Evolutionary conservation across 257 asterid genomes (phyloP), one percentile per base, ranked within the genome.

Genomic region (Nicotiana paniculata): DNA sequence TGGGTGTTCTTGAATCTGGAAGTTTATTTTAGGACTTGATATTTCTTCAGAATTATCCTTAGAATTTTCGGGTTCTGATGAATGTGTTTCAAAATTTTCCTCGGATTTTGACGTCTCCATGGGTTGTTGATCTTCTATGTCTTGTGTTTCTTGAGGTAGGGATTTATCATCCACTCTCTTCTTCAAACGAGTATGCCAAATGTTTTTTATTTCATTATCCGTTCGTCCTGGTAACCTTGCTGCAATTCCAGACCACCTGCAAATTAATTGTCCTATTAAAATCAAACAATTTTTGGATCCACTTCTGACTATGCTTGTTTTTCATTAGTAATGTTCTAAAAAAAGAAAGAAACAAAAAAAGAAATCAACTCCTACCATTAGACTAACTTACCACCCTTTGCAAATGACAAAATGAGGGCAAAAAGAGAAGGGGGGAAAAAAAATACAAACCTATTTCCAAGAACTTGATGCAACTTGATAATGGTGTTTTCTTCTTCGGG

Each of bases 401-500:
- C 6, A 39, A 58, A 72, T 12, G 24, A 5, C 13, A 75, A 75
- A 21, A 10, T 1, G 2, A 10, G 54, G 17, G 28, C 18, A 32
- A 26, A 55, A 58, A 12, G 3, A 18, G 4, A 54, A 18, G 18
- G 3, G 5, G 3, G 35, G 35, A 18, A 0, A 1, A n/a, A 3
- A 3, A 2, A 6, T 26, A 54, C 66, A 4, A 1, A 86, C 89
- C 85, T 86, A 79, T 86, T 86, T 70, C 89, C 89, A 53, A 86
- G 81, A 26, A 84, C 81, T 57, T 84, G 84, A 64, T 90, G 96
- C 81, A 89, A 83, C 6, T 82, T 75, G 3, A 90, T 81, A 76
- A 92, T 92, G 6, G 81, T 55, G 18, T 90, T 93, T 79, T 92
- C 94, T 17, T 92, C 96, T 81, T 89, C 90, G 51, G 9, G 9